These are phyloP conservation scores for bread wheat (Triticum aestivum) DNA, from an alignment of 176 grass and related monocot species.

Conservation along the genomic window IWGSC_CS_RefSeq_v2.1 NC_057798.1:76566995-76567494, in stretches of 20 bases:
- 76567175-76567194: slow-evolving; percentile 24
- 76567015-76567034: not conserved
- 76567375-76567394: not conserved
- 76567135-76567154: not conserved
- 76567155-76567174: slow-evolving; percentile 26
- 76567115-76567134: not conserved
- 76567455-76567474: not conserved
- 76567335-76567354: slow-evolving; percentile 5
- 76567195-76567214: slow-evolving; percentile 11
- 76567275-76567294: not conserved
- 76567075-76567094: not conserved
- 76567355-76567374: not conserved
- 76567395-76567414: not conserved
- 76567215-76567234: not conserved
- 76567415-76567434: not conserved
- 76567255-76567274: not conserved
- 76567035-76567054: not conserved
- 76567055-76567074: not conserved
- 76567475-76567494: not conserved
- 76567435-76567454: not conserved
- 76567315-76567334: not conserved
- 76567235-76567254: not conserved
- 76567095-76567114: not conserved
- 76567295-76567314: not conserved
- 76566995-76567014: not conserved